Percentiles rank a stretch among this genome's conserved stretches.
These are phyloP conservation scores for Fusarium sp. DNA, from an alignment of 2,329 filamentous ascomycete species.

Conservation along the genomic window DNA sequence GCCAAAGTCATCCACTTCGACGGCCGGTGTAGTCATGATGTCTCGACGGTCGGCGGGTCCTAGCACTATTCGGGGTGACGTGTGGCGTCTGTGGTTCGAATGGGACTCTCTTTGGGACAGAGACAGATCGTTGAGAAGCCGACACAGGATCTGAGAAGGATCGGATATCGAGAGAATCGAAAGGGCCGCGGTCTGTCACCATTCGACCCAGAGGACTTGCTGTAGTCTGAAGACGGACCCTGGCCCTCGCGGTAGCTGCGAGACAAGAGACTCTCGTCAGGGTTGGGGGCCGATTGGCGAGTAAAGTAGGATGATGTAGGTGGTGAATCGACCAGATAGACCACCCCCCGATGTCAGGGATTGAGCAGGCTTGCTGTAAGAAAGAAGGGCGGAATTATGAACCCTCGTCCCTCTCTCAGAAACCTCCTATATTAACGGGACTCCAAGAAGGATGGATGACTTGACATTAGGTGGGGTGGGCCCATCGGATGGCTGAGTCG, in stretches of 20 bases:
- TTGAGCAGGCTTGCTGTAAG: conserved; percentile 15
- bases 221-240: conserved; percentile 36
- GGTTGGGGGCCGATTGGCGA: conserved; percentile 24
- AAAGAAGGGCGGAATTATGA: conserved; percentile 10
- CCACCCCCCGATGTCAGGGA: conserved; percentile 6
- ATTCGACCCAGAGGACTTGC: conserved; percentile 31
- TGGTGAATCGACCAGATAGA: conserved; percentile 16
- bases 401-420: conserved; percentile 29
- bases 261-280: conserved; percentile 7
- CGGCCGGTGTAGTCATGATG: conserved; percentile 41
- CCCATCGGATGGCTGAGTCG: conserved; percentile 31
- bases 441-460: conserved; percentile 22
- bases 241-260: conserved; percentile 26
- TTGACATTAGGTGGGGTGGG: conserved; percentile 30
- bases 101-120: neutral
- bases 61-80: conserved; percentile 15
- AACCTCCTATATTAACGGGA: conserved; percentile 35
- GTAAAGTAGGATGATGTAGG: conserved; percentile 26
- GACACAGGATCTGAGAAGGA: conserved; percentile 34
- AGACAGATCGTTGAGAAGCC: neutral
- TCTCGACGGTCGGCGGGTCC: conserved; percentile 12
- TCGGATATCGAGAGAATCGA: conserved; percentile 39
- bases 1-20: conserved; percentile 77
- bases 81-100: conserved; percentile 8
- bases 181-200: conserved; percentile 38